These are phyloP conservation scores for Phytophthora capsici DNA, from an alignment of 352 stramenopile species.

Conservation along the genomic window DNA sequence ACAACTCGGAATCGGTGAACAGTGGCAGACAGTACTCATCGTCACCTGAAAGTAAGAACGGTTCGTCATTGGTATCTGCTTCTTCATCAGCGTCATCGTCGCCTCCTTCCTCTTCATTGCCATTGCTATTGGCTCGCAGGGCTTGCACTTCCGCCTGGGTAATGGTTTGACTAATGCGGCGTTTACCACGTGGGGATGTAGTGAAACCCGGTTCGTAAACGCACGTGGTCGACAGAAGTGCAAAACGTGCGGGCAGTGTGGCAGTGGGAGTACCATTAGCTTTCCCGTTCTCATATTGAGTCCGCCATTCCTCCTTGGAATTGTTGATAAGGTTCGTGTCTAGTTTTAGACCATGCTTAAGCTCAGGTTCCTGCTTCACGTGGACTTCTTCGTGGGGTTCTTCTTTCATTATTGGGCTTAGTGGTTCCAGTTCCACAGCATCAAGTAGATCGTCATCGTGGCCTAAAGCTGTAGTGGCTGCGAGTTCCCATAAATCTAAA, in stretches of 20 bases:
- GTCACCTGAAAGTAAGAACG: slow-evolving; percentile 37
- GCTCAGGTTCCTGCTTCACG: slow-evolving; percentile 17
- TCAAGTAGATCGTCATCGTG: slow-evolving; percentile 43
- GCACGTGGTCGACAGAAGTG: slow-evolving; percentile 38
- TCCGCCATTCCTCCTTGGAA: slow-evolving; percentile 19
- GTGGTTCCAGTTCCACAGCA: slow-evolving; percentile 29
- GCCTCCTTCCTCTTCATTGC: slow-evolving; percentile 9
- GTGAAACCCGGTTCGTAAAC: slow-evolving; percentile 43
- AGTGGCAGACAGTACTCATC: slow-evolving; percentile 44
- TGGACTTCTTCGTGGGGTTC: slow-evolving; percentile 23
- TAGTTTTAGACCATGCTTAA: slow-evolving; percentile 29
- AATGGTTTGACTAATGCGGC: slow-evolving; percentile 39
- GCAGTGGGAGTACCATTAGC: slow-evolving; percentile 34
- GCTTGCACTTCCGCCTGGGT: too few relatives aligned
- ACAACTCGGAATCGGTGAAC: slow-evolving; percentile 53
- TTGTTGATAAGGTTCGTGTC: slow-evolving; percentile 30
- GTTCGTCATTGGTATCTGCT: slow-evolving; percentile 23
- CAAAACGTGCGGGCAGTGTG: slow-evolving; percentile 37
- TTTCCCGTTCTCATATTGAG: slow-evolving; percentile 27
- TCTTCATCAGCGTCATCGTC: slow-evolving; percentile 19
- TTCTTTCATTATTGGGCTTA: slow-evolving; percentile 35
- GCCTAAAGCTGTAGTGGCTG: slow-evolving; percentile 13
- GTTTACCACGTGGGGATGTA: slow-evolving; percentile 43
- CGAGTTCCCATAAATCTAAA: slow-evolving; percentile 36
- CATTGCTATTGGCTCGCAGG: too few relatives aligned